A percentile compares a stretch with the other conserved stretches of the same genome.
These are phyloP conservation scores for Pinus tabuliformis DNA, from an alignment of 75 land plant genomes.

Conservation along the genomic window DNA sequence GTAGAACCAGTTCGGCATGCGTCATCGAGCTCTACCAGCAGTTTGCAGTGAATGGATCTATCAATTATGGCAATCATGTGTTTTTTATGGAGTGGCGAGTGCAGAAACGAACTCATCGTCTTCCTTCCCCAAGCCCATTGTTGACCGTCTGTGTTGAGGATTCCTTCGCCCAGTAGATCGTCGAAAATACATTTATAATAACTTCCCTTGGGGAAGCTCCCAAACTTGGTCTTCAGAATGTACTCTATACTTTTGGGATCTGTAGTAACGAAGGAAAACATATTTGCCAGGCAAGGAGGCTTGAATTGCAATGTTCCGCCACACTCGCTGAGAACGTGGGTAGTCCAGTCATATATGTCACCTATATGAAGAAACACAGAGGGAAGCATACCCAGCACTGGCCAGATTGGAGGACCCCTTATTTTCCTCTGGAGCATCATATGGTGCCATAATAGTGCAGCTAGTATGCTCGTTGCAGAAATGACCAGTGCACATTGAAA, in stretches of 20 bases:
- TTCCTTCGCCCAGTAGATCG: constrained; percentile 24
- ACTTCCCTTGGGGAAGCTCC: constrained; percentile 20
- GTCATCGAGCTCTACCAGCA: neutral
- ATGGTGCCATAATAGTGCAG: too few relatives aligned
- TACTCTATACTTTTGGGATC: constrained; percentile 24
- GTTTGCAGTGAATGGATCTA: neutral
- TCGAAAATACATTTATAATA: constrained; percentile 2
- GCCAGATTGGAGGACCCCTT: constrained; percentile 11
- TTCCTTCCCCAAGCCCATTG: constrained; percentile 12
- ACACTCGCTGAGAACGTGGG: neutral
- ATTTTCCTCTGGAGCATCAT: neutral
- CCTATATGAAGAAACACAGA: constrained; percentile 5
- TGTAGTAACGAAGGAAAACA: constrained; percentile 6
- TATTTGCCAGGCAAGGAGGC: constrained; percentile 4
- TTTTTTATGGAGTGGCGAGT: neutral
- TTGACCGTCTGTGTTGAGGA: constrained; percentile 15
- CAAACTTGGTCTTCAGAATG: constrained; percentile 15
- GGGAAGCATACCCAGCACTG: constrained; percentile 15
- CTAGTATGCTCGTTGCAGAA: too few relatives aligned
- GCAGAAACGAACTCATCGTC: constrained; percentile 6
- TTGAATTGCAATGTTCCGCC: constrained; percentile 13
- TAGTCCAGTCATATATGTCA: constrained; percentile 14
- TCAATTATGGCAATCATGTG: constrained; percentile 3
- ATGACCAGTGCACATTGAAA: too few relatives aligned
- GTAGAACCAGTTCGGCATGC: neutral